Percentiles rank a stretch among this genome's conserved stretches.
These are phyloP conservation scores for Venturia aucupariae DNA, from an alignment of 2,329 filamentous ascomycete genomes.

Conservation along the genomic window DNA sequence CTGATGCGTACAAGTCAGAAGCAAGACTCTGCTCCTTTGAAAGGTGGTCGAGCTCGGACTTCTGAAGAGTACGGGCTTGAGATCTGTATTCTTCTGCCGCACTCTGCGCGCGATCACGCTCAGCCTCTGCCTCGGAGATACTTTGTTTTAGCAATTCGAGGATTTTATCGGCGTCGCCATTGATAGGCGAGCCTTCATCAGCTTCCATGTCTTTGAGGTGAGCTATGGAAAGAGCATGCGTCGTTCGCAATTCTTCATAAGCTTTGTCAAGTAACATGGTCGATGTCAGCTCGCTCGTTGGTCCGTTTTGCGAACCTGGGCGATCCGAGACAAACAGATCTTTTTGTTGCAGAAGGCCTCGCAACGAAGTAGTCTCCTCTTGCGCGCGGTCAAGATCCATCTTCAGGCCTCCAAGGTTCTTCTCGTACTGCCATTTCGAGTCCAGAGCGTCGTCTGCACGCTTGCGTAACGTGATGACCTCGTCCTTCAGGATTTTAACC, in stretches of 20 bases:
- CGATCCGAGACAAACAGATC: conserved; percentile 66
- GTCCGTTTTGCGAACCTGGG: conserved; percentile 24
- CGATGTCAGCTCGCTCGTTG: conserved; percentile 25
- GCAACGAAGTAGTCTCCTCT: conserved; percentile 80
- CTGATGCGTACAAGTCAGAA: conserved; percentile 62
- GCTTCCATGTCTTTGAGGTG: conserved; percentile 57
- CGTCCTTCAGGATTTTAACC: conserved; percentile 67
- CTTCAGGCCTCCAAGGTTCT: conserved; percentile 77
- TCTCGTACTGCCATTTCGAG: conserved; percentile 93
- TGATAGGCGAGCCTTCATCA: conserved; percentile 26
- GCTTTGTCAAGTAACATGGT: conserved; percentile 64
- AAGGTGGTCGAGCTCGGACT: conserved; percentile 46
- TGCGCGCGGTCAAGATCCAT: conserved; percentile 96
- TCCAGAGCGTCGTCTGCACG: conserved; percentile 90
- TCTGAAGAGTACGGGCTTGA: conserved; percentile 50
- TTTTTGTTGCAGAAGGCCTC: conserved; percentile 67
- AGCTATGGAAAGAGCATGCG: conserved; percentile 56
- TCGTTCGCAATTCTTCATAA: conserved; percentile 65
- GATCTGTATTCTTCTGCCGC: conserved; percentile 54
- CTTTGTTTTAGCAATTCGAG: conserved; percentile 58
- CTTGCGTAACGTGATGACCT: conserved; percentile 74
- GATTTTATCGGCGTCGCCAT: conserved; percentile 47
- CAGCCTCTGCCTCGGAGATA: conserved; percentile 58
- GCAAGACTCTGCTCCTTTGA: conserved; percentile 56
- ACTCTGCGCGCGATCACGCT: conserved; percentile 61